Evolutionary conservation across 306 rosid genomes (phyloP), one percentile per base, ranked within the genome.

Genomic region (Calophaca sinica): DNA sequence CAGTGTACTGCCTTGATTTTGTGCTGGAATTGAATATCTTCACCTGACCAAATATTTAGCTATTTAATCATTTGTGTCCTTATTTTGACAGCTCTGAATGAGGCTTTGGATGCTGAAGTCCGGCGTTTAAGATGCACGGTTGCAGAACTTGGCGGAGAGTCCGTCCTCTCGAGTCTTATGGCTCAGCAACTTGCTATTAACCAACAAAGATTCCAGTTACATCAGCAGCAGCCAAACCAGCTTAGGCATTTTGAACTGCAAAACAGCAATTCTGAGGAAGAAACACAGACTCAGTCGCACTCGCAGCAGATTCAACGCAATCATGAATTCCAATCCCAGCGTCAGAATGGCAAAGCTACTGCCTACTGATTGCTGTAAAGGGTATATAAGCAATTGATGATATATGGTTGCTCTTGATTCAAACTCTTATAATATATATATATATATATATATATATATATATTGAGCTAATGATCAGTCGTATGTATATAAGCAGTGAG

Each of bases 81-180:
- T 76, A 11, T 51, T 80, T 69, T 42, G 44, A 62, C 89, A 92
- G 97, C 97, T 69, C 62, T 92, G 75, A 92, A 90, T 10, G 97
- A 90, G 74, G 87, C 97, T 20, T 77, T 92, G 87, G 75, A 75
- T n/a, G 86, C 89, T 7, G 96, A 91, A 74, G 92, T 89, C 62
- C 90, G 86, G 82, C 94, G 88, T 3, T 74, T 89, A 57, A 89
- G 89, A 81, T 78, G 82, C 20, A 28, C 85, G 2, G 87, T 91
- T 2, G 85, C 83, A 33, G 90, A 91, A 29, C 70, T 75, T 3
- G 82, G 92, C 1, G 94, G 94, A 15, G 96, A 84, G 77, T 73
- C 88, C 6, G 63, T 76, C 51, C 84, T 84, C 50, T 84, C 89
- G 0, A 81, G 78, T 63, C 76, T 80, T 77, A 78, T 90, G 86